Base-by-base conservation (phyloP, 2,329 filamentous ascomycete genomes). In the Sporothrix mexicana region DNA sequence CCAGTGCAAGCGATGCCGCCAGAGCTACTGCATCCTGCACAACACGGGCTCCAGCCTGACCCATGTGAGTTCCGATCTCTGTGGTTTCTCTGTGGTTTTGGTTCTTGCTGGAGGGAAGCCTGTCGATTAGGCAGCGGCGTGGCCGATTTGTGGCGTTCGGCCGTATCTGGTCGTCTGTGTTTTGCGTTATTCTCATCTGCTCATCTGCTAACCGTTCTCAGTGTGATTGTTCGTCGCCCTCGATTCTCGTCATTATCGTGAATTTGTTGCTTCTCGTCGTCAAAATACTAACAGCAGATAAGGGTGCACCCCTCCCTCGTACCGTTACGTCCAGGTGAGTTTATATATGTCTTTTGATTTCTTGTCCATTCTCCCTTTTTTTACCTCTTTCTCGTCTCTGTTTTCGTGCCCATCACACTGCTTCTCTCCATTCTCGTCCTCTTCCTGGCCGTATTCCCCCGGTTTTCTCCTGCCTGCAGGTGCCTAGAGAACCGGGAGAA, bases 11-110 rank as follows among this genome's bases (percentile, higher is more conserved):
- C 87, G 86, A 73, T 97, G 95, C 81, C 87, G 87, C 57, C 92
- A 92, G 71, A 92, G 93, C 70, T 97, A 97, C 80, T 98, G 95
- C 80, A 87, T 92, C 74, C 86, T 91, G 72, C 93, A 97, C 79
- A 94, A 97, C 76, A 92, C 94, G 76, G 93, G 93, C 17, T 95
- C 92, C 55, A 93, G 91, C 13, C 82, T 85, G n/a, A 90, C 86
- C 49, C 81, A 84, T 76, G 86, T 88, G 78, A 83, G 85, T 8
- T 36, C 30, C 7, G 30, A 20, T 45, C 15, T 8, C 7, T 62
- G 43, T n/a, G 23, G 3, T 13, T 13, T 17, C 13, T 36, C 20
- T 30, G 13, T 30, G 4, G 6, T 30, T 61, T 49, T 62, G 13
- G 41, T n/a, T n/a, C n/a, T n/a, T n/a, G n/a, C n/a, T n/a, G n/a